Evolutionary conservation across 352 stramenopile species (phyloP), one percentile per base, ranked within the genome.

Genomic region (Aphanomyces astaci): DNA sequence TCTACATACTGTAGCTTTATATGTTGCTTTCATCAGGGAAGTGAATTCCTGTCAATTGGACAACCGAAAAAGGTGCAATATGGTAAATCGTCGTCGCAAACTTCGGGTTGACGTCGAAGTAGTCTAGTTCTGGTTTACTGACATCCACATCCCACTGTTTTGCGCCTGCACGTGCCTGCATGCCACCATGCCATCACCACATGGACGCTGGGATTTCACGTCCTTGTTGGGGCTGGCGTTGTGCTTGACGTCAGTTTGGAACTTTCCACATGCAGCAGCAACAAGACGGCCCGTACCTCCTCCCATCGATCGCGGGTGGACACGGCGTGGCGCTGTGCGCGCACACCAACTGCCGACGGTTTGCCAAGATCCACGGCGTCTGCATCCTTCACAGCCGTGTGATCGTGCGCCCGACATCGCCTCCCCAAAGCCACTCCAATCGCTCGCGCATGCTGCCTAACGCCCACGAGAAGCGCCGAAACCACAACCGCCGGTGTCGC

Each of bases 401-500:
- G 13, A 40, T 22, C 52, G 15, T 24, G 4, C n/a, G 4, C 53
- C 22, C 17, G 2, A 36, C 9, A 43, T 4, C 25, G 19, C 10
- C 17, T 15, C 53, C 22, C n/a, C 28, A 22, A 22, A 19, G 40
- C 53, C 15, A 24, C n/a, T n/a, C n/a, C n/a, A n/a, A n/a, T 43
- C 24, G 17, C 22, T 36, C 53, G 53, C n/a, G 48, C 11, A 24
- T 55, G 48, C 48, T 55, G 10, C 48, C 48, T 10, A 31, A 25
- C n/a, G n/a, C n/a, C 1, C n/a, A 11, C 27, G 48, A 30, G n/a
- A 55, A 55, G n/a, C 48, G 48, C 2, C 24, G 24, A 7, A 62
- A 62, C 53, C 53, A 36, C 31, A 31, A 36, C 5, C 53, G 53
- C 53, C 24, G 30, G 28, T 62, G 53, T 22, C 53, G 53, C 53